Base-by-base conservation (phyloP, 1,284 basidiomycete species). In the Cutaneotrichosporon sp. region DNA sequence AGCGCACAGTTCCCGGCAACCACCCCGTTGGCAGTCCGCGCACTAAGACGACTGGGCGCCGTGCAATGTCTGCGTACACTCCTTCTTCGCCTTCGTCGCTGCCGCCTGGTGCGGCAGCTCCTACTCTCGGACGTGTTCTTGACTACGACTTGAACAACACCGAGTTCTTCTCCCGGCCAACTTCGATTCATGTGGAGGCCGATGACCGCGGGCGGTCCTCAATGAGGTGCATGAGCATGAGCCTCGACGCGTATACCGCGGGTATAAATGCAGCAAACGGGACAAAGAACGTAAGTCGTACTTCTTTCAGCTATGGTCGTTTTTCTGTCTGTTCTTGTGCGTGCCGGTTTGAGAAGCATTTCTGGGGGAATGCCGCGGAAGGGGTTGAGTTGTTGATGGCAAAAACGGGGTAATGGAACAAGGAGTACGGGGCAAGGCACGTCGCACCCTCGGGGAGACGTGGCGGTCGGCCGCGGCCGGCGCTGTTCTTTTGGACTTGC, bases 91-190 rank as follows among this genome's bases (percentile, higher is more conserved):
- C 16, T 20, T 10, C 27, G 17, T 26, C 53, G n/a, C 53, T 54
- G 24, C 53, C 53, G n/a, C 53, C 53, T 19, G 53, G 53, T 14
- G 53, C 53, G 19, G 53, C 53, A 14, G 37, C 49, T 25, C 48
- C 53, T n/a, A 29, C 44, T 7, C 38, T 54, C 24, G 47, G 51
- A 25, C 22, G 34, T 27, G 27, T 45, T 4, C 24, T 48, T 41
- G 47, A 49, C 26, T 46, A 46, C 26, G 26, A 27, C 39, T 10
- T 34, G 31, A 20, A 26, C 29, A 19, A 45, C 22, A 32, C 17
- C 25, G n/a, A 41, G 37, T 24, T 6, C 34, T 25, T 38, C 8
- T 46, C 44, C 29, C 17, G 33, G 26, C 33, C 44, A n/a, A n/a
- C n/a, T 16, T 46, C 44, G 16, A 20, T 46, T n/a, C 35, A 49